Base-by-base conservation (phyloP, 345 rosid species). In the Rhodomyrtus tomentosa region DNA sequence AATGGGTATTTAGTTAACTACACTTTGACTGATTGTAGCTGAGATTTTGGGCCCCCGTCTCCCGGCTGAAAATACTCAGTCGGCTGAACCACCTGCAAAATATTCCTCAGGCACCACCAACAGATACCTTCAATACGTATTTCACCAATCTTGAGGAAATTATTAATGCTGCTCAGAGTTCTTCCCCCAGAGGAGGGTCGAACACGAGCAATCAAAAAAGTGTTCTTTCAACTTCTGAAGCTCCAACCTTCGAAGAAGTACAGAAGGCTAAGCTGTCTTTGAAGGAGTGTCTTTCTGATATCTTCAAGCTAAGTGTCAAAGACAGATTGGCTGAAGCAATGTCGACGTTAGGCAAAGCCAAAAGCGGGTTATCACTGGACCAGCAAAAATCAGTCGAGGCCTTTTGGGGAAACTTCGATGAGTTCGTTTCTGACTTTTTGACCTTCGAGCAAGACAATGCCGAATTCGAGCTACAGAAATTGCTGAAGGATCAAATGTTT, bases 231-330 rank as follows among this genome's bases (percentile, higher is more conserved):
- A 20, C 36, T 38, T 76, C 82, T 27, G 68, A 80, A 50, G 29
- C 15, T 21, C 85, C 85, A 12, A 72, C 56, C 29, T 68, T 84
- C 62, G 82, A 73, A 21, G 85, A 84, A 11, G 82, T 84, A 0
- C 82, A 84, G 49, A 21, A 51, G 49, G 85, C 85, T 50, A 84
- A 73, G 59, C 81, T 24, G 58, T 84, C 85, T 81, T 51, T 84
- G 29, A 84, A 84, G 81, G 85, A 84, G 50, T 84, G 85, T 38
- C 85, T 84, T 53, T 84, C 85, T 38, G 85, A 84, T 58, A 81
- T 68, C 62, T 84, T 84, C 48, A 84, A 73, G 85, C 56, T 84
- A 50, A 84, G 73, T 81, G 73, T 84, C 49, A 73, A 84, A 32
- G 85, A 84, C 20, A 72, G 85, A 53, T 58, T 84, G 18, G 42